Evolutionary conservation across 2,329 filamentous ascomycete genomes (phyloP), one percentile per base, ranked within the genome.

Genomic region (Pestalotiopsis sp.): DNA sequence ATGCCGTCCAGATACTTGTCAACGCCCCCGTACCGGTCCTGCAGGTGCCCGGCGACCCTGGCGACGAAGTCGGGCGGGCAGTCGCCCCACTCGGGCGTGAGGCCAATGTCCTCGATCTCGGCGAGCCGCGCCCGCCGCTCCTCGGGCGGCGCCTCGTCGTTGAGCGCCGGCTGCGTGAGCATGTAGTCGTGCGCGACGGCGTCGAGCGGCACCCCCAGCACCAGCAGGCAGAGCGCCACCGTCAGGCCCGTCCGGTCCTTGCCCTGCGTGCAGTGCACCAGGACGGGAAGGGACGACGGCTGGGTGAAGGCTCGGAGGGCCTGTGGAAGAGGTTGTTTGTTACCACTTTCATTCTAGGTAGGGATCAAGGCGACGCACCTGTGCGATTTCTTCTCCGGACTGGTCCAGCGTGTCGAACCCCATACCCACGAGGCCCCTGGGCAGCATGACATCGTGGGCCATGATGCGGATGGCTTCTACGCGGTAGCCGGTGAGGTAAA

Each of bases 241-340:
- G 93, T 83, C 13, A 97, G 82, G 0, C 94, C 94, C 1, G 90
- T 94, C 2, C 94, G 88, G 76, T 97, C 94, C 78, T 97, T 97
- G 68, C 94, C 94, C 75, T 97, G 93, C 0, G 94, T 96, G 79
- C 94, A 97, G 79, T 97, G 93, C 2, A 96, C 82, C 7, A 97
- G 77, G 1, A 90, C 79, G 0, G 94, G 93, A 71, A 90, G 89
- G 17, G 84, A 84, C 0, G 78, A 73, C 2, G 82, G 77, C 1
- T 84, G 77, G 11, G 84, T 80, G 27, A 89, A 78, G 6, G 87
- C 78, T 7, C 82, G 79, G 49, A 90, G 86, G 36, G 86, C 80
- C 74, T 84, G 20, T 23, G 20, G 20, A 23, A 23, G 20, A 17
- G 13, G 38, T 45, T 64, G 41, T 68, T 2, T 20, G 59, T 40